These are phyloP conservation scores for Pseudogymnoascus sp. DNA, from an alignment of 2,329 filamentous ascomycete genomes.

Conservation along the genomic window DNA sequence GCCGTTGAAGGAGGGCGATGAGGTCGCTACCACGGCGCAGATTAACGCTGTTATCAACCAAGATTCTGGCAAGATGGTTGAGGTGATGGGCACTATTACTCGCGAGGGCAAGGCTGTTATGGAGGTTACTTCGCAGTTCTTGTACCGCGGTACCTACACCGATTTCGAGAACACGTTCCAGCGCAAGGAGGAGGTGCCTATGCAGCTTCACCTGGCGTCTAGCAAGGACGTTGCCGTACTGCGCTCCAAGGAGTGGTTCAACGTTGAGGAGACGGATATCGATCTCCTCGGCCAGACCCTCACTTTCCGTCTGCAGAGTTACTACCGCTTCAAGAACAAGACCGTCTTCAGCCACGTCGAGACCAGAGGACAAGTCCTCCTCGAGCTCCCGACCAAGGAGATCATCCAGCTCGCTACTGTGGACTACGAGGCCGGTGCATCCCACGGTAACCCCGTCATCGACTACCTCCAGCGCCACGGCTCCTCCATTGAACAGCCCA, in stretches of 20 bases:
- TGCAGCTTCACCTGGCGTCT: slow-evolving; percentile 81
- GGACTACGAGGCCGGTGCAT: slow-evolving; percentile 84
- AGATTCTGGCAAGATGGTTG: slow-evolving; percentile 98
- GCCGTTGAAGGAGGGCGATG: slow-evolving; percentile 90
- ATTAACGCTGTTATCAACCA: slow-evolving; percentile 98
- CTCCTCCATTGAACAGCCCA: slow-evolving; percentile 85
- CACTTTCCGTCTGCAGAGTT: slow-evolving; percentile 88
- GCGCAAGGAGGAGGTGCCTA: slow-evolving; percentile 89
- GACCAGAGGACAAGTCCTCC: slow-evolving; percentile 82
- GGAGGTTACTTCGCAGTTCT: slow-evolving; percentile 97
- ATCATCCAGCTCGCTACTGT: slow-evolving; percentile 95
- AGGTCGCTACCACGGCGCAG: slow-evolving; percentile 84
- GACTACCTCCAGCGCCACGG: slow-evolving; percentile 93
- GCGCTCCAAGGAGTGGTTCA: slow-evolving; percentile 97
- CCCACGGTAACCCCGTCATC: slow-evolving; percentile 91
- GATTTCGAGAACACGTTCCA: slow-evolving; percentile 99
- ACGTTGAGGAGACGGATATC: slow-evolving; percentile 72
- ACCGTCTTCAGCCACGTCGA: slow-evolving; percentile 83
- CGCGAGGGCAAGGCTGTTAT: slow-evolving; percentile 80
- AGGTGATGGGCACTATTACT: slow-evolving; percentile 94
- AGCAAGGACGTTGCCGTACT: slow-evolving; percentile 89
- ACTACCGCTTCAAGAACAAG: slow-evolving; percentile 92
- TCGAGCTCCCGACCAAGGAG: slow-evolving; percentile 95
- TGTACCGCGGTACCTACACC: slow-evolving; percentile 86
- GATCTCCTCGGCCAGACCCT: slow-evolving; percentile 88